Base-by-base conservation (phyloP, 352 stramenopile genomes). In the Peronosclerospora sorghi region DNA sequence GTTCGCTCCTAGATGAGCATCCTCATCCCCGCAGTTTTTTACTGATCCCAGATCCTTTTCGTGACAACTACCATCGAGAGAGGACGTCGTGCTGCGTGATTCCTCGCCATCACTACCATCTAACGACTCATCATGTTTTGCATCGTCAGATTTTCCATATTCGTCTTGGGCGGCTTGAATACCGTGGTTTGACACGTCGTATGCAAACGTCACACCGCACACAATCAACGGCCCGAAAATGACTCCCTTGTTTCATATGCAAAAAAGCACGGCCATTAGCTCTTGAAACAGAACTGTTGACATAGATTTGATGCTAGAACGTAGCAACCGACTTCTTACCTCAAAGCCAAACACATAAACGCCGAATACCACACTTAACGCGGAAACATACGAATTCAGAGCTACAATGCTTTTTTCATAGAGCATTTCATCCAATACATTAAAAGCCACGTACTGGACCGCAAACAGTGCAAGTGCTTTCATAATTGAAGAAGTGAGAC, bases 261-360 rank as follows among this genome's bases (percentile, higher is more conserved):
- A 35, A 17, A n/a, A 18, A 35, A 34, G 13, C 17, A 35, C 5
- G n/a, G 30, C 30, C 30, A 19, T n/a, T 9, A n/a, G 13, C 30
- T 19, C 7, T 8, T 17, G 17, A 15, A 5, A 19, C 14, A 39
- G 7, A 41, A 14, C 13, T 12, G 2, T 14, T 14, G 27, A 4
- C 8, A 21, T 9, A 26, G 23, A 26, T n/a, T n/a, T n/a, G n/a
- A n/a, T n/a, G n/a, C n/a, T n/a, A n/a, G n/a, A n/a, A 20, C 10
- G 23, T 28, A 26, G 6, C 9, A 4, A 18, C 15, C 13, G 21
- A 15, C 7, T 10, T 6, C 62, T 10, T 39, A 86, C 74, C 69
- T 93, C 80, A 52, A 90, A 79, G 12, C 80, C 80, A 48, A 93
- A 93, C 4, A 90, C 80, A 32, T 90, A 93, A 6, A 89, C 75